Conservation (phyloP, 2,329 filamentous ascomycete species). For the Periconia sp. region DNA sequence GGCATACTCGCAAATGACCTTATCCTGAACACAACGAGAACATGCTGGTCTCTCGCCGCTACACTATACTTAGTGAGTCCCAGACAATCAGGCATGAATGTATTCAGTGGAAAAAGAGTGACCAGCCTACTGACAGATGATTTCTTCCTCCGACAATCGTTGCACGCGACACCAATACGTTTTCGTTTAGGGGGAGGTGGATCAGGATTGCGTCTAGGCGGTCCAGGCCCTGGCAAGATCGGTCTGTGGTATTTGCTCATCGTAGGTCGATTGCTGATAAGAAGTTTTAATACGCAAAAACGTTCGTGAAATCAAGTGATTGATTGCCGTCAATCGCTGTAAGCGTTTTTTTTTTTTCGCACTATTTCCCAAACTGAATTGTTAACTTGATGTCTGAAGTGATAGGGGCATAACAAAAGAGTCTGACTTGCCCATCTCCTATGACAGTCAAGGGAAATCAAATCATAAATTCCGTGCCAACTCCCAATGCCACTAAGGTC, state of each 20-base stretch:
- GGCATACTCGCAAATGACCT: neutral
- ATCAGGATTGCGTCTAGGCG: neutral
- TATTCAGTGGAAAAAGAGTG: neutral
- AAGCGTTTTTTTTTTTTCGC: no score
- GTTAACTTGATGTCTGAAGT: no score
- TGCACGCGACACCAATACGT: neutral
- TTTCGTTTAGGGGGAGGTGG: neutral
- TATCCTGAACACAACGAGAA: neutral
- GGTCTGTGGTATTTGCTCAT: neutral
- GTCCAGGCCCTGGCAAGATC: neutral
- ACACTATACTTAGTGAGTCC: neutral
- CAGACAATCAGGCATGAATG: neutral
- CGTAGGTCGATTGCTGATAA: neutral
- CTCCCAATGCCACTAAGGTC: no score
- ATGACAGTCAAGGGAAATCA: no score
- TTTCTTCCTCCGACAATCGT: neutral
- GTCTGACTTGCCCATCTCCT: no score
- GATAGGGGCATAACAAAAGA: no score
- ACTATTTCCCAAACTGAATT: no score
- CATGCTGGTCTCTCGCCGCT: neutral
- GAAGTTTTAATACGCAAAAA: neutral
- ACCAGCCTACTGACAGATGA: neutral
- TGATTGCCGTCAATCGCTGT: no score
- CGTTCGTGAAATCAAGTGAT: neutral
- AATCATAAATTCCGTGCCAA: no score